Base-by-base conservation (phyloP, 2,329 filamentous ascomycete species). In the Lecanicillium sp. region DNA sequence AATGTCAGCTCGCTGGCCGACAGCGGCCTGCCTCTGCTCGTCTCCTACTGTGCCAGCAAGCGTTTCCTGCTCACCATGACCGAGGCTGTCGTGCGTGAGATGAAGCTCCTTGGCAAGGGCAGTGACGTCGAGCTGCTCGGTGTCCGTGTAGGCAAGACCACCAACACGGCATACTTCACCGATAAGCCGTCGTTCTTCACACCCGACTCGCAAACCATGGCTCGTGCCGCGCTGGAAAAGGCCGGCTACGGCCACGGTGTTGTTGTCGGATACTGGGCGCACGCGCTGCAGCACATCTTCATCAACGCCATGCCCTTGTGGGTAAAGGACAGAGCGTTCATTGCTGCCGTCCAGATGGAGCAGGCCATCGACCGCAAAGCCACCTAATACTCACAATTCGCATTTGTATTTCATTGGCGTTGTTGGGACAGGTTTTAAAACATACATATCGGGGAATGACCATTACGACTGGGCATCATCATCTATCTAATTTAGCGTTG, bases 1-100 rank as follows among this genome's bases (percentile, higher is more conserved):
- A 79, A 74, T 54, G 63, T 78, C 27, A 71, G 73, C 5, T 75
- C 72, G 4, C 52, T 72, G 4, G 62, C 71, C 3, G 67, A 71
- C 39, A 56, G 64, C 12, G 72, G 71, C 1, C 50, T 74, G 11
- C 77, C 77, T 0, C 72, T 72, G 51, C 52, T 77, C 2, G 57
- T 59, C 9, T 55, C 68, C 2, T 79, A 79, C 58, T 61, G 65
- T 9, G 65, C 62, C 0, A 62, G 66, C 20, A 79, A 79, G 59
- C 67, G 63, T 3, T 77, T 70, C 55, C 62, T 70, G 33, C 62
- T 65, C 39, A 58, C 63, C 0, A 69, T 71, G 49, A 68, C 67
- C 1, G 54, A 57, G 8, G 58, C 64, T 2, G 57, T 79, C 10
- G 52, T 56, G 1, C 61, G 66, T 4, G 77, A 79, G 56, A 61